These are phyloP conservation scores for Suillus brevipes DNA, from an alignment of 768 basidiomycete species.

Conservation along the genomic window DNA sequence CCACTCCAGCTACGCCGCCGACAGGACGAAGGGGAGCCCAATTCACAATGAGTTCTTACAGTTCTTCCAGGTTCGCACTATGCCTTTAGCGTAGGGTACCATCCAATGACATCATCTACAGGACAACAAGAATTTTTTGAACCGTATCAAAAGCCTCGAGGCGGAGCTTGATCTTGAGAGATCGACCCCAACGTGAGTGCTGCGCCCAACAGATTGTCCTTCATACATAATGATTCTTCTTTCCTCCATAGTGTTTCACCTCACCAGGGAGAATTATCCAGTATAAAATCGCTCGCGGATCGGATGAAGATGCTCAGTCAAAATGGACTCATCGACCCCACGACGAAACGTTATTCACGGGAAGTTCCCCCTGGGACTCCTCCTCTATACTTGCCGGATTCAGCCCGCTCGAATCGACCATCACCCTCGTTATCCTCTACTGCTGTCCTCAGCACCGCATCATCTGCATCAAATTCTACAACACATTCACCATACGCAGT, in stretches of 20 bases:
- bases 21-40: constrained; percentile 51
- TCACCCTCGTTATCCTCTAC: constrained; percentile 31
- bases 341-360: constrained; percentile 59
- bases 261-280: constrained; percentile 29
- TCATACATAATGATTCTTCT: constrained; percentile 14
- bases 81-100: constrained; percentile 10
- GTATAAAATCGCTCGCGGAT: constrained; percentile 69
- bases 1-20: constrained; percentile 53
- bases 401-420: constrained; percentile 40
- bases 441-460: constrained; percentile 13
- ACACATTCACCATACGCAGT: constrained; percentile 59
- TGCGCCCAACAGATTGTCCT: constrained; percentile 11
- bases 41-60: constrained; percentile 64
- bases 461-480: constrained; percentile 32
- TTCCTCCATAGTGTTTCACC: constrained; percentile 13
- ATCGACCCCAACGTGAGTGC: constrained; percentile 32
- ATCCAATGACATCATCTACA: constrained; percentile 30
- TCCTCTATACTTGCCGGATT: constrained; percentile 26
- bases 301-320: constrained; percentile 74
- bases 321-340: constrained; percentile 63
- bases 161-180: constrained; percentile 48
- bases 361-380: constrained; percentile 43
- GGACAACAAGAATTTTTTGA: constrained; percentile 39
- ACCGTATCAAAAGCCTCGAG: constrained; percentile 46
- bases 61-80: constrained; percentile 59